These are phyloP conservation scores for Microbotryum saponariae DNA, from an alignment of 1,284 basidiomycete genomes.

Conservation along the genomic window DNA sequence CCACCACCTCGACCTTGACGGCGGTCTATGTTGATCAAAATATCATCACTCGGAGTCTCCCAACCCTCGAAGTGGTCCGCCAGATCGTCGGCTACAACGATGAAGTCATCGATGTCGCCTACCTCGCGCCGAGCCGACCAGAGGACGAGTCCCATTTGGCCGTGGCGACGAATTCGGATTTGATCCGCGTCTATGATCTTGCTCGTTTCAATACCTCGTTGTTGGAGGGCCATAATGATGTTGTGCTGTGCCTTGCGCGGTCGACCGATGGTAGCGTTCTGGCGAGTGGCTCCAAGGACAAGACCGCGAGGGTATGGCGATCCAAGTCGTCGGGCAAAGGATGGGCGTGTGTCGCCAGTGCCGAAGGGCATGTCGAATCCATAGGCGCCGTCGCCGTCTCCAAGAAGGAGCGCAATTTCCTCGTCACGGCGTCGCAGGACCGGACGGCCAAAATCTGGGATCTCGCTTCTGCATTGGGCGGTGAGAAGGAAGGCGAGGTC, in stretches of 20 bases:
- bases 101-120: constrained; percentile 84
- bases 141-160: constrained; percentile 65
- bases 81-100: constrained; percentile 97
- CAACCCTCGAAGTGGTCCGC: constrained; percentile 56
- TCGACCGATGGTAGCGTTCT: constrained; percentile 62
- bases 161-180: constrained; percentile 88
- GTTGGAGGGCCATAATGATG: constrained; percentile 79
- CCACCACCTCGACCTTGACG: constrained; percentile 58
- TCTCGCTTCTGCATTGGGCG: constrained; percentile 44
- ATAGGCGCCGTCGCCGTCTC: constrained; percentile 83
- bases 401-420: constrained; percentile 53
- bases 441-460: constrained; percentile 99
- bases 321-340: constrained; percentile 4
- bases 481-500: background rate
- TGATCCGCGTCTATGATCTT: constrained; percentile 74
- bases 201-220: constrained; percentile 64
- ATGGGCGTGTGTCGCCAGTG: constrained; percentile 77
- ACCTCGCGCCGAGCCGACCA: constrained; percentile 47
- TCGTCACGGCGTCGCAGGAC: constrained; percentile 93
- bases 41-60: constrained; percentile 75
- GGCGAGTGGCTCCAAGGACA: constrained; percentile 87
- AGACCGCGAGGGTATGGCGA: constrained; percentile 78
- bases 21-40: constrained; percentile 97
- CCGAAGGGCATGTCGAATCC: constrained; percentile 90
- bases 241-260: constrained; percentile 76